Conservation (phyloP, 495 filamentous ascomycete species). For the Penicillium dipodomyicola region DNA sequence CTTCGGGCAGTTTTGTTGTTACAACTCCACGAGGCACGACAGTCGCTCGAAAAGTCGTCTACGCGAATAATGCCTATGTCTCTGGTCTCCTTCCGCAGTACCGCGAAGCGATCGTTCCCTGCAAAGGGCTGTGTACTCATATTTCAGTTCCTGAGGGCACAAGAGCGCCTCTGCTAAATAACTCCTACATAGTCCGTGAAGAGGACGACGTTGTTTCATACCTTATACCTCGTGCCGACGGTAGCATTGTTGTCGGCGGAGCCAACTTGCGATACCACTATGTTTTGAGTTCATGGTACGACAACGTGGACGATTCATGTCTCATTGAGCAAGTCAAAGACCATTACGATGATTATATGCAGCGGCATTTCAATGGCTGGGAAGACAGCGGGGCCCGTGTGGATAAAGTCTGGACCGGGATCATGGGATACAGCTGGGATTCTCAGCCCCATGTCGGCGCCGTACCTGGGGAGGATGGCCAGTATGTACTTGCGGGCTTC, state of each 20-base stretch:
- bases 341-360: constrained; percentile 53
- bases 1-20: constrained; percentile 44
- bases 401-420: constrained; percentile 49
- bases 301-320: constrained; percentile 44
- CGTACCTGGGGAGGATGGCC: constrained; percentile 41
- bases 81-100: constrained; percentile 55
- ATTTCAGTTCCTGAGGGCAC: constrained; percentile 59
- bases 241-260: constrained; percentile 70
- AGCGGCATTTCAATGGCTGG: constrained; percentile 44
- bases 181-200: constrained; percentile 35
- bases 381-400: constrained; percentile 40
- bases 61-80: constrained; percentile 75
- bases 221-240: constrained; percentile 64
- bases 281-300: constrained; percentile 58
- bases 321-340: constrained; percentile 62
- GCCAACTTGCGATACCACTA: constrained; percentile 48
- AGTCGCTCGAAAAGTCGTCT: constrained; percentile 52
- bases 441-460: constrained; percentile 48
- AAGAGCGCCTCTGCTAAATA: constrained; percentile 39
- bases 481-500: constrained; percentile 52
- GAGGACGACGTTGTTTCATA: constrained; percentile 45
- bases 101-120: constrained; percentile 60
- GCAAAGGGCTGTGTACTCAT: constrained; percentile 57
- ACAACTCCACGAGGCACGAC: constrained; percentile 55
- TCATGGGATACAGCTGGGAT: constrained; percentile 47